Evolutionary conservation across 2,329 filamentous ascomycete species (phyloP), one percentile per base, ranked within the genome.

Genomic region (Xylariaceae sp.): DNA sequence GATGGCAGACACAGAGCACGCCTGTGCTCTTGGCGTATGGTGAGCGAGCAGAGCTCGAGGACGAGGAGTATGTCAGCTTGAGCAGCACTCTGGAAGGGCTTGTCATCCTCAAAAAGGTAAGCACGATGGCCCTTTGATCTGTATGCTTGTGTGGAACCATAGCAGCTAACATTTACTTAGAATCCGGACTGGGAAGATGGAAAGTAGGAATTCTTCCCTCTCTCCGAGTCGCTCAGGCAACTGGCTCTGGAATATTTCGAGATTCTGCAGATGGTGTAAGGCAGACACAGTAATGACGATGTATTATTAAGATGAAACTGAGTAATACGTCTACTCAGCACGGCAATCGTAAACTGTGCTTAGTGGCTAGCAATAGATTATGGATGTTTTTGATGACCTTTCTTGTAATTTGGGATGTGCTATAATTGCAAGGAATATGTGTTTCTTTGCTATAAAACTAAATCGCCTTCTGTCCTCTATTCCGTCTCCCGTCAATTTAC

Each of bases 1-100:
- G 95, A 50, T 99, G 95, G 95, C 95, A 99, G 78, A 99, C 95
- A 65, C 95, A 99, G 81, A 97, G 91, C 79, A 99, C 95, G n/a
- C 95, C 95, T 0, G 95, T 99, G 43, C 81, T 99, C 57, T 80
- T 99, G 68, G 89, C 91, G n/a, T 89, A 96, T 71, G 95, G 96
- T 26, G 95, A 99, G 81, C 85, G 96, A 69, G 95, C 95, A 8
- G 95, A 99, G 80, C 80, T 99, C 47, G 95, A 99, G 76, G 95
- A 99, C 70, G 95, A 99, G 78, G 88, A 99, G 78, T 99, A 98
- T 74, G 88, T 98, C 64, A 91, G 90, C 75, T 79, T 99, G 71
- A 96, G 88, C 73, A 95, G 87, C 78, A 96, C 88, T 50, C 82
- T 99, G 61, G 95, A 99, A 78, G 95, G 95, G 28, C 82, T 99